These are phyloP conservation scores for Dendryphion nanum DNA, from an alignment of 2,329 filamentous ascomycete species.

Conservation along the genomic window DNA sequence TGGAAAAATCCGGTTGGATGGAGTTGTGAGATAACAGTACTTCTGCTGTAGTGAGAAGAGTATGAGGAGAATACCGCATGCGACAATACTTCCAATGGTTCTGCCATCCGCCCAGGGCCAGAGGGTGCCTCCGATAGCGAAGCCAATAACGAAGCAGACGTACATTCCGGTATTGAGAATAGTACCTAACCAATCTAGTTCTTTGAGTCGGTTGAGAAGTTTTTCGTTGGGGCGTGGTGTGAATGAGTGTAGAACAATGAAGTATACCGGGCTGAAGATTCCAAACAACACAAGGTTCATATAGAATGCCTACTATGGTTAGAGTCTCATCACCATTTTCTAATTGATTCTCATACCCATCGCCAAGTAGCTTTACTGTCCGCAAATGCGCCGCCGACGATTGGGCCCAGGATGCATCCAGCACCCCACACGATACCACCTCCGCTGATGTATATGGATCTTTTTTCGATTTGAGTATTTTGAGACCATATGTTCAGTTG, in stretches of 20 bases:
- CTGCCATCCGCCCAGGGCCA: slow-evolving; percentile 15
- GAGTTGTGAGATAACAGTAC: not conserved
- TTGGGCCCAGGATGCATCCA: slow-evolving; percentile 44
- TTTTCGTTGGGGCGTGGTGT: slow-evolving; percentile 1
- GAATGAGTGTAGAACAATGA: slow-evolving; percentile 7
- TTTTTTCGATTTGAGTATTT: not conserved
- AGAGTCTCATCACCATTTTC: not conserved
- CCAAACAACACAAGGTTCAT: slow-evolving; percentile 55
- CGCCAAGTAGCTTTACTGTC: slow-evolving; percentile 13
- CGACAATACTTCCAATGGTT: slow-evolving; percentile 47
- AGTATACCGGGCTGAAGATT: slow-evolving; percentile 35
- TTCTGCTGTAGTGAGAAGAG: slow-evolving; percentile 1
- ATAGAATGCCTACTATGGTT: slow-evolving; percentile 43
- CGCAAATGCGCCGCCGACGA: slow-evolving; percentile 48
- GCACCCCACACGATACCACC: slow-evolving; percentile 42
- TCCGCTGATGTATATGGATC: slow-evolving; percentile 27
- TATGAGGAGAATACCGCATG: slow-evolving; percentile 42
- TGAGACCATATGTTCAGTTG: not conserved
- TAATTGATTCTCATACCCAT: slow-evolving; percentile 3
- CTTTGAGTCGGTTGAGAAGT: slow-evolving; percentile 2
- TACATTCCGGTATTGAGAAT: slow-evolving; percentile 46
- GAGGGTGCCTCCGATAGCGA: slow-evolving; percentile 18
- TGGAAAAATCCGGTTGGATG: not conserved
- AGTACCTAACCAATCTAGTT: slow-evolving; percentile 39
- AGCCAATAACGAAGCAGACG: slow-evolving; percentile 46